Evolutionary conservation across 148 eudicot genomes (phyloP).

Genomic region (Vaccinium macrocarpon): DNA sequence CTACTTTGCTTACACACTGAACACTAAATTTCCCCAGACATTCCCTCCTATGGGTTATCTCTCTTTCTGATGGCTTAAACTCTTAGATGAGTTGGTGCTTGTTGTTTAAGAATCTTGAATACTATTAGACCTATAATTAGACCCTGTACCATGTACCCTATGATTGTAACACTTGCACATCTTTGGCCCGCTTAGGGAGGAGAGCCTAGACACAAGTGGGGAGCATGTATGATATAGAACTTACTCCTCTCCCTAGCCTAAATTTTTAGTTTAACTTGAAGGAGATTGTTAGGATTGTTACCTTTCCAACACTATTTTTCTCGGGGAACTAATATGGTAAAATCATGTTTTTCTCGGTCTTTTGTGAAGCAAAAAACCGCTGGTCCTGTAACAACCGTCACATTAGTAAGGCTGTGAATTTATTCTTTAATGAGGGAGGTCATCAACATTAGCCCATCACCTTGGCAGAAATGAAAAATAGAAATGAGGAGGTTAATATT

Average conservation of each 20-base stretch:
- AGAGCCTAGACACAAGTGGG: background rate
- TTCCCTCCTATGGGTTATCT: background rate
- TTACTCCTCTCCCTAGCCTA: background rate
- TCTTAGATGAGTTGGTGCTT: background rate
- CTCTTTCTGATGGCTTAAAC: background rate
- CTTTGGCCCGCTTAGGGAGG: background rate
- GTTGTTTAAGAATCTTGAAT: background rate
- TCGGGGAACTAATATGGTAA: background rate
- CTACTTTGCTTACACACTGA: background rate
- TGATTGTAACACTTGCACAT: background rate
- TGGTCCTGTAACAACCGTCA: background rate
- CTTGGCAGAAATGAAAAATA: too few species aligned
- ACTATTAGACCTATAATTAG: background rate
- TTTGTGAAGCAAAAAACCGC: background rate
- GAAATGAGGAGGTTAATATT: too few species aligned
- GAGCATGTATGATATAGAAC: background rate
- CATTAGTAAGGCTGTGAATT: background rate
- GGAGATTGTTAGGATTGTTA: background rate
- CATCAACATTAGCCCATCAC: background rate
- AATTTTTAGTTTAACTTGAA: background rate
- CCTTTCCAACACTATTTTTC: background rate
- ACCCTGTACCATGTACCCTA: background rate
- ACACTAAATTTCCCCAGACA: background rate
- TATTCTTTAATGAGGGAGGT: background rate
- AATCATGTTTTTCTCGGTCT: background rate